Conservation (phyloP, 164 flowering plant genomes). For the Vitis cinerea region DNA sequence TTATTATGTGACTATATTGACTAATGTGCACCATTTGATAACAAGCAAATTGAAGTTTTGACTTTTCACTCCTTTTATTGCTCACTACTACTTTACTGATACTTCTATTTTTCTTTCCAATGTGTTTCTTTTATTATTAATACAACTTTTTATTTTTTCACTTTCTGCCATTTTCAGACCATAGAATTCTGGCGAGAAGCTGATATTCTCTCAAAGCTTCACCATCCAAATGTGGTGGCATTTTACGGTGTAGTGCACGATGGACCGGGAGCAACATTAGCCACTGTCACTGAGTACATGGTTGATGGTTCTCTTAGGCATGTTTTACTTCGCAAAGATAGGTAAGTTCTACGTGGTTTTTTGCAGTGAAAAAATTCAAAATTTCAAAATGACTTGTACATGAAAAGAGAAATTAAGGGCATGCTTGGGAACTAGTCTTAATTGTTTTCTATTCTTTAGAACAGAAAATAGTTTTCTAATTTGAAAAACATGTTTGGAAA, state of each 20-base stretch:
- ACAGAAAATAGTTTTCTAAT: no score
- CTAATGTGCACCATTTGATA: background rate
- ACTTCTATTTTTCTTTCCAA: background rate
- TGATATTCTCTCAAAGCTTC: constrained; percentile 92
- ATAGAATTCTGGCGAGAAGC: constrained; percentile 95
- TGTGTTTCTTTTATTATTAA: background rate
- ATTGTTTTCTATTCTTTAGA: background rate
- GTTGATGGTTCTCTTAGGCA: constrained; percentile 97
- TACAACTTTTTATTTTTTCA: background rate
- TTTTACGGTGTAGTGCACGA: constrained; percentile 98
- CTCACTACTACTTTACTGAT: background rate
- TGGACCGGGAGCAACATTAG: constrained; percentile 93
- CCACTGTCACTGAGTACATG: constrained; percentile 95
- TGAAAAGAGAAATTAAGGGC: no score
- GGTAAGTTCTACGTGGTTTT: constrained; percentile 35
- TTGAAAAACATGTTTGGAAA: no score
- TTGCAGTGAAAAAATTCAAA: background rate
- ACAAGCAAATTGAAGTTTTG: background rate
- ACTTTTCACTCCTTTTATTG: background rate
- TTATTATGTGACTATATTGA: background rate
- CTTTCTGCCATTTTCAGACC: constrained; percentile 41
- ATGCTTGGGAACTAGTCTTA: background rate
- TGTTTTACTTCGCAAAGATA: constrained; percentile 83
- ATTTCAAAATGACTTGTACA: background rate
- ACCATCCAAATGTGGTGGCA: constrained; percentile 96